phyloP scores from a whole-genome alignment of 2,329 filamentous ascomycete species.

The Pseudogymnoascus sp. region DNA sequence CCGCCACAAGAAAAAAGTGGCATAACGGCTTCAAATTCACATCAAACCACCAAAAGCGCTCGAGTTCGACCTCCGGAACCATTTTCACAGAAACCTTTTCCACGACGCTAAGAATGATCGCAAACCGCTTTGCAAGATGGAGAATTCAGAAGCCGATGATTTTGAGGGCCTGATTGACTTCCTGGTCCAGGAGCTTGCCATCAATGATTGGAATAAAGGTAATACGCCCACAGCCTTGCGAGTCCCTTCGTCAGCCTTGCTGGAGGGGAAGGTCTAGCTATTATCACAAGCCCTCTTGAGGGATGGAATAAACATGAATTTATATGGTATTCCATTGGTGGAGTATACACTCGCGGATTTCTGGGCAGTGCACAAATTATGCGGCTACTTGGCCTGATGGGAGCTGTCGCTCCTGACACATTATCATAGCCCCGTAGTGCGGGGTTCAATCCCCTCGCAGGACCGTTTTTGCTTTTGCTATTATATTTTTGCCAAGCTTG shows the following conservation, averaged over 20 bases:
- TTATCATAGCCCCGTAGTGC: slow-evolving; percentile 6
- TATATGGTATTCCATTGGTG: not conserved
- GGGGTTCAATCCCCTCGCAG: slow-evolving; percentile 8
- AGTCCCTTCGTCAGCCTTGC: slow-evolving; percentile 3
- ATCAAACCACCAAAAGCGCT: slow-evolving; percentile 6
- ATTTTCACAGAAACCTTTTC: slow-evolving; percentile 10
- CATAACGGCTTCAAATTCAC: slow-evolving; percentile 9
- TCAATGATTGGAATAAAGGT: slow-evolving; percentile 13
- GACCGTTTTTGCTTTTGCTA: not conserved
- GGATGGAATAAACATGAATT: not conserved
- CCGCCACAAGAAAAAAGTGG: slow-evolving; percentile 9
- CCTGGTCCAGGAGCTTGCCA: slow-evolving; percentile 4
- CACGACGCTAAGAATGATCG: slow-evolving; percentile 10
- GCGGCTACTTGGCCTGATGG: not conserved
- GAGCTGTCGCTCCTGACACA: slow-evolving; percentile 3
- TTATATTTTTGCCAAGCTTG: not conserved
- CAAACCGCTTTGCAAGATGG: slow-evolving; percentile 7
- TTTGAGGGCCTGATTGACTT: slow-evolving; percentile 10
- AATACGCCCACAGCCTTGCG: slow-evolving; percentile 11
- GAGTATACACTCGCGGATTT: not conserved
- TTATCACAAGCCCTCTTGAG: not conserved
- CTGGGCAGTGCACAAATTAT: not conserved
- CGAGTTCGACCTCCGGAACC: slow-evolving; percentile 12
- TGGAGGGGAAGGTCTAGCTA: not conserved
- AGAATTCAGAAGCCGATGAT: slow-evolving; percentile 6